Base-by-base conservation (phyloP, 352 stramenopile genomes). In the Phytophthora cajani region DNA sequence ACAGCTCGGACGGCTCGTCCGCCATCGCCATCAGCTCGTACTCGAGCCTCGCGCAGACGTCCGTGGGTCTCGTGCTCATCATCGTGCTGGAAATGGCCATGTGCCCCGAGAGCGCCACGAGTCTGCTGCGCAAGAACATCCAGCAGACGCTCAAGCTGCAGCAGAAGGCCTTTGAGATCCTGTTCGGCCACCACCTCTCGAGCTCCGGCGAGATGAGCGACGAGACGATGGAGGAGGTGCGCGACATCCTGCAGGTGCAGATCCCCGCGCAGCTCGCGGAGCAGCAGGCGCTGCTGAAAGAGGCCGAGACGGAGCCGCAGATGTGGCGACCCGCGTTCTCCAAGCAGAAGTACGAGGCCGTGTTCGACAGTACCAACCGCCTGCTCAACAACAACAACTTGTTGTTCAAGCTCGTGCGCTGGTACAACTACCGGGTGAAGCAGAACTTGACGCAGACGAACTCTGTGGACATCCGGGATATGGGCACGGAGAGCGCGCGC, bases 361-460 rank as follows among this genome's bases (percentile, higher is more conserved):
- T 95, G 12, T 63, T 95, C 1, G 76, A 92, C 5, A 83, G 74
- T 33, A 88, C 71, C 11, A 72, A 87, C 8, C 82, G 86, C 0
- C 62, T 95, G 38, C 73, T 95, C 11, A 94, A 92, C 79, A 93
- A 92, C 82, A 94, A 92, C 64, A 89, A 91, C 30, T 50, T 95
- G 55, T 62, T 95, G 1, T 94, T 81, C 65, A 95, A 95, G 66
- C 74, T 95, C 9, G 73, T 93, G 19, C 70, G 74, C n/a, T 95
- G 88, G 88, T 93, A 88, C 63, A 83, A 83, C 51, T 91, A 86
- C 64, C 84, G 87, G 2, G 74, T 89, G 5, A 77, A 80, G 70
- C 64, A 82, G 50, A 71, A 91, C 19, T 36, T 82, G 19, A 65
- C 76, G n/a, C 62, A 78, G 12, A 68, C 71, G 1, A 74, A 84